Base-by-base conservation (phyloP, 2,329 filamentous ascomycete genomes). In the Exophiala sp. region DNA sequence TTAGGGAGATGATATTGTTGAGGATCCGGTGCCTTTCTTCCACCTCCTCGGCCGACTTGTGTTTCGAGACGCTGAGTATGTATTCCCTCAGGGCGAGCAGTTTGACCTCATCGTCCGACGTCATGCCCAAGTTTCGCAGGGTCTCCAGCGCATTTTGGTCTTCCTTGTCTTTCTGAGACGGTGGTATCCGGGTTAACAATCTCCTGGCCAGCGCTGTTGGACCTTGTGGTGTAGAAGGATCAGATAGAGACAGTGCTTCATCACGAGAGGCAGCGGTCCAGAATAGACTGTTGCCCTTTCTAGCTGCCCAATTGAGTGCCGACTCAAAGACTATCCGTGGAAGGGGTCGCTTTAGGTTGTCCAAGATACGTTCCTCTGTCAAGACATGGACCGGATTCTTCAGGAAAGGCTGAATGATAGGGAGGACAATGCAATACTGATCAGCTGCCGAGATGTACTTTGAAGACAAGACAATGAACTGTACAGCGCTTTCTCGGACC, bases 61-160 rank as follows among this genome's bases (percentile, higher is more conserved):
- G 82, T 60, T 82, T 81, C 43, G 86, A 86, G 6, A 93, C 77
- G 32, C 87, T 82, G 86, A 88, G 95, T 34, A 98, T 87, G 62
- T 95, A 97, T 63, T 96, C 90, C 50, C 87, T 78, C 9, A 98
- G 73, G 3, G 83, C 86, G 29, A 97, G 72, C 2, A 98, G 71
- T 66, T 98, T 97, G 63, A 86, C 80, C 58, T 98, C 93, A 59
- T 98, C 91, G 38, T 96, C 90, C 1, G 75, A 64, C 1, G 76
- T 73, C 73, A 98, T 81, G 0, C 93, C 93, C 35, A 95, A 80
- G 57, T 88, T 95, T 43, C 86, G 81, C 41, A 98, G 70, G 57
- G 88, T 85, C 11, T 79, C 75, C n/a, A 98, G 73, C 90, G 93
- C 97, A 59, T 89, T 81, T 55, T 96, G 89, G 63, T 98, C 93